phyloP scores from a whole-genome alignment of 2,329 filamentous ascomycete genomes.

The Colletotrichum gloeosporioides region DNA sequence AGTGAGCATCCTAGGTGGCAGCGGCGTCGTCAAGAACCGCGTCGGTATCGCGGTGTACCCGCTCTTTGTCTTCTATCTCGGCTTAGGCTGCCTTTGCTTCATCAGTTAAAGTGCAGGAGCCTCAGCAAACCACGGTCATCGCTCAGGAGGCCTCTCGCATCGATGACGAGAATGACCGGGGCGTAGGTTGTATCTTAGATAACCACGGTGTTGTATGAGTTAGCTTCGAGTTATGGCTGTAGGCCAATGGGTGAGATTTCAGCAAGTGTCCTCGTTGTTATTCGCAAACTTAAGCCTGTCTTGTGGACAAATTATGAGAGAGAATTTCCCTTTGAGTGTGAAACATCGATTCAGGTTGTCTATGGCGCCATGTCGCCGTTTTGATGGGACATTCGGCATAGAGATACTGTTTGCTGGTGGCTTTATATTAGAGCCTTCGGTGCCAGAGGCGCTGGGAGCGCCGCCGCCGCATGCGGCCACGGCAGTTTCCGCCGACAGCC shows the following conservation, averaged over 20 bases:
- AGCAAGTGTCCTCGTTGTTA: background rate
- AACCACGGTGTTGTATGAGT: background rate
- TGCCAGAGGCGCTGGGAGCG: background rate
- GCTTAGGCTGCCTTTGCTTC: constrained; percentile 93
- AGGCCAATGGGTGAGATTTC: background rate
- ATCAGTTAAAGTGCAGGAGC: constrained; percentile 71
- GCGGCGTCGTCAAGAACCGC: constrained; percentile 92
- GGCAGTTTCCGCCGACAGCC: background rate
- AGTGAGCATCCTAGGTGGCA: constrained; percentile 93
- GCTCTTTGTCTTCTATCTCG: constrained; percentile 92
- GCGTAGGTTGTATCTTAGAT: constrained; percentile 12
- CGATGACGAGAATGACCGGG: background rate
- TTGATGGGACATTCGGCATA: background rate
- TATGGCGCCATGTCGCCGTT: background rate
- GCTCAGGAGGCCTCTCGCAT: background rate
- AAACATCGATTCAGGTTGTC: background rate
- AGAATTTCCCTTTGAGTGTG: background rate
- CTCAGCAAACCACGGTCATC: background rate
- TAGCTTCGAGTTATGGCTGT: background rate
- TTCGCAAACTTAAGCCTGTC: background rate
- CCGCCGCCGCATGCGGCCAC: background rate
- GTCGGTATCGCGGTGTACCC: constrained; percentile 95
- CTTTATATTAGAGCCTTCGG: background rate
- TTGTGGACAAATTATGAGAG: background rate
- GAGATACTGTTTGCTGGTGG: background rate